phyloP scores from a whole-genome alignment of 2,329 filamentous ascomycete species.

The Fusarium tuaranense region DNA sequence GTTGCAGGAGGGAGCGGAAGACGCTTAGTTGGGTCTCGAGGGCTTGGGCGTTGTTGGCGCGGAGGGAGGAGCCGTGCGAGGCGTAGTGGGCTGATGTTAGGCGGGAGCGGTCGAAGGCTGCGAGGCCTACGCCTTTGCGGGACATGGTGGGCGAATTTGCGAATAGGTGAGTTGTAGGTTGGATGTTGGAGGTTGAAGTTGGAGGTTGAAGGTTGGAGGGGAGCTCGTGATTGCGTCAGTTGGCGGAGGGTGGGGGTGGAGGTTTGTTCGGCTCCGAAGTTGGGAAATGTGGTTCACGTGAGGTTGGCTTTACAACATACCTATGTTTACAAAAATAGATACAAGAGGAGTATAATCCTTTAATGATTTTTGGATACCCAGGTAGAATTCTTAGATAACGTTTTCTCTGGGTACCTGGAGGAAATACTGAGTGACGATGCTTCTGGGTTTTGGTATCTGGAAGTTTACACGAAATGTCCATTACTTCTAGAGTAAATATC shows the following conservation, averaged over 20 bases:
- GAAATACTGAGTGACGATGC: neutral
- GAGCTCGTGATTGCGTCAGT: conserved; percentile 34
- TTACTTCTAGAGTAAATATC: neutral
- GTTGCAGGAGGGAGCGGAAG: conserved; percentile 94
- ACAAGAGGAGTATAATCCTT: neutral
- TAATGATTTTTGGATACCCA: neutral
- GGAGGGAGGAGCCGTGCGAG: conserved; percentile 88
- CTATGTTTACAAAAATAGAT: neutral
- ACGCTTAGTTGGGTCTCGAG: conserved; percentile 94
- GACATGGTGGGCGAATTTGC: conserved; percentile 60
- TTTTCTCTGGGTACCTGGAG: neutral
- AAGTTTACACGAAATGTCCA: neutral
- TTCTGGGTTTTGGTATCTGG: neutral
- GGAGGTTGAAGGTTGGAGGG: neutral
- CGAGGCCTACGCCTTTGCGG: conserved; percentile 88
- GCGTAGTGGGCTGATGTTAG: conserved; percentile 91
- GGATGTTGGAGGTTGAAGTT: neutral
- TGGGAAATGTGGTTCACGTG: neutral
- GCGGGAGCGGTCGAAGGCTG: conserved; percentile 86
- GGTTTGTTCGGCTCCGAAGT: neutral
- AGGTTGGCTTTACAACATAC: neutral
- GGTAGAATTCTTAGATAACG: too few relatives aligned
- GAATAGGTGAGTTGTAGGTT: neutral
- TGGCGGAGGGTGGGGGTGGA: conserved; percentile 13
- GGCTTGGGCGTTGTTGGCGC: conserved; percentile 83